Evolutionary conservation across 805 yeast genomes (phyloP).

Genomic region (Sugiyamaella smithiae): DNA sequence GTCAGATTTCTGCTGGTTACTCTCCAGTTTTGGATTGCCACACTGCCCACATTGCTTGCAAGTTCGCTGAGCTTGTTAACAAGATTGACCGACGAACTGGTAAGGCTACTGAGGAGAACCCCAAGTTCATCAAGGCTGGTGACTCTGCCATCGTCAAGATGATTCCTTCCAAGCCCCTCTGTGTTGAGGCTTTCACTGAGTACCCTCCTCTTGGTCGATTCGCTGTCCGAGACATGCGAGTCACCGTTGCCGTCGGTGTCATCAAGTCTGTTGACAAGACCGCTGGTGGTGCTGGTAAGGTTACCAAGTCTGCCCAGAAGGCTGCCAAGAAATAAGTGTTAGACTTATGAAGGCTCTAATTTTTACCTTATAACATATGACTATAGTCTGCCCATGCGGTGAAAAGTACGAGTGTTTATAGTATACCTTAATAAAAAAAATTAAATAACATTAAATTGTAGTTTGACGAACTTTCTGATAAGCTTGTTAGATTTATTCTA

Average conservation of each 20-base stretch:
- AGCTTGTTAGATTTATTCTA: too few species aligned
- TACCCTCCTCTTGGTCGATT: conserved; percentile 98
- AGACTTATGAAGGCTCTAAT: background rate
- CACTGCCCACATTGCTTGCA: conserved; percentile 92
- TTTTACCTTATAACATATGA: background rate
- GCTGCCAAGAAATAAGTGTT: conserved; percentile 67
- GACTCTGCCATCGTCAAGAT: conserved; percentile 93
- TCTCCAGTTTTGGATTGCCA: conserved; percentile 90
- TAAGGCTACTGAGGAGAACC: conserved; percentile 83
- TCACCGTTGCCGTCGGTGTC: conserved; percentile 99
- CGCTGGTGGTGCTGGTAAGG: conserved; percentile 85
- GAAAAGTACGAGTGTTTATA: conserved; percentile 4
- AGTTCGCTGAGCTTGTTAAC: conserved; percentile 72
- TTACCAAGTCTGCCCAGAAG: conserved; percentile 92
- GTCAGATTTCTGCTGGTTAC: conserved; percentile 89
- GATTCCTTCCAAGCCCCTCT: conserved; percentile 86
- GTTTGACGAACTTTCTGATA: too few species aligned
- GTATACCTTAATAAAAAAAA: background rate
- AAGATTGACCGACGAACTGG: conserved; percentile 93
- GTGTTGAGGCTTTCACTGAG: conserved; percentile 91
- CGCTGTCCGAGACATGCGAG: conserved; percentile 99
- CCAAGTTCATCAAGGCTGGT: conserved; percentile 93
- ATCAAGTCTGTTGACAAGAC: conserved; percentile 92
- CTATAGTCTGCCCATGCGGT: background rate
- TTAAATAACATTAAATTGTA: background rate